Conservation (phyloP, 495 filamentous ascomycete species). For the Thozetella sp. region DNA sequence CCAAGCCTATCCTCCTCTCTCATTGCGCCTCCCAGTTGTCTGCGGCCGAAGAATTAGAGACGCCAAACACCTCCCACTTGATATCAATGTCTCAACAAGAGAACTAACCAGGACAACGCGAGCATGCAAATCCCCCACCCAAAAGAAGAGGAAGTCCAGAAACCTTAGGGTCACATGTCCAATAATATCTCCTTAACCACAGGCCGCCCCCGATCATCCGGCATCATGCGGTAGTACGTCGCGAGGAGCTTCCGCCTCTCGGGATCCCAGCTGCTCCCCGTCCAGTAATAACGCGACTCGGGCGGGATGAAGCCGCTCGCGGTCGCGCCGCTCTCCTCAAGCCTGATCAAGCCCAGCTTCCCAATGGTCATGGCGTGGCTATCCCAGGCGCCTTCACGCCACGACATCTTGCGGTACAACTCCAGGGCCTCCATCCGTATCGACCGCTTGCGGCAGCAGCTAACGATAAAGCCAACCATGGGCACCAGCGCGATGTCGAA, state of each 20-base stretch:
- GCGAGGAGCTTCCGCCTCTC: conserved; percentile 15
- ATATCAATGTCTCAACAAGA: too few relatives aligned
- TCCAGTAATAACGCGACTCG: conserved; percentile 16
- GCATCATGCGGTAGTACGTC: neutral
- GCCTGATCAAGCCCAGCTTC: conserved; percentile 13
- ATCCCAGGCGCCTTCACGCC: conserved; percentile 18
- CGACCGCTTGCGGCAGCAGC: conserved; percentile 17
- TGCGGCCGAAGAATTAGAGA: too few relatives aligned
- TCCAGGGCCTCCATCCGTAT: conserved; percentile 11
- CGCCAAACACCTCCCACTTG: neutral
- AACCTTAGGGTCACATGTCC: too few relatives aligned
- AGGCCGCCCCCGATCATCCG: neutral
- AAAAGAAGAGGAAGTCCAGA: neutral
- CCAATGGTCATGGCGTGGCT: conserved; percentile 16
- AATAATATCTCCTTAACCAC: neutral
- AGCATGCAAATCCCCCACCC: neutral
- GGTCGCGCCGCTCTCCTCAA: conserved; percentile 17
- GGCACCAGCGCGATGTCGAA: conserved; percentile 21
- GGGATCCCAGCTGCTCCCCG: conserved; percentile 18
- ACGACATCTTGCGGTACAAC: conserved; percentile 15
- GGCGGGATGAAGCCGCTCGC: conserved; percentile 17
- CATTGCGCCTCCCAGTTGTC: too few relatives aligned
- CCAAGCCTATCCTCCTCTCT: too few relatives aligned
- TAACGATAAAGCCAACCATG: conserved; percentile 17
- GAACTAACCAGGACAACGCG: too few relatives aligned